phyloP scores from a whole-genome alignment of 495 filamentous ascomycete genomes.

The Cercophora sp. region DNA sequence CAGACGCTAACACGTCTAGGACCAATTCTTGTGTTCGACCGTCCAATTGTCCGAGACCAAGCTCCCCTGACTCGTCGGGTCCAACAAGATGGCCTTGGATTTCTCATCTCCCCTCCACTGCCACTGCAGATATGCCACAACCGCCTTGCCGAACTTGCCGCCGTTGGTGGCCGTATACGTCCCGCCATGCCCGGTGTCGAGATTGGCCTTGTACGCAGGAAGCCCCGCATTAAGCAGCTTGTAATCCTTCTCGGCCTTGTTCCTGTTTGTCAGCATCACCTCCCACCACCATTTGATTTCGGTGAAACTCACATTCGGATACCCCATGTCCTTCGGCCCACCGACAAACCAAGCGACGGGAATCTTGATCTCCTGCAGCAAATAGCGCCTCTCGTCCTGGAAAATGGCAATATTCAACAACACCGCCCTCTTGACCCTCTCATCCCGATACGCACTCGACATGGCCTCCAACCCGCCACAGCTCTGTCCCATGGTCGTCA shows the following conservation, averaged over 20 bases:
- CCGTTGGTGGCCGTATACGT: constrained; percentile 27
- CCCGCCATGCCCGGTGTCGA: constrained; percentile 31
- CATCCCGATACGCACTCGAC: constrained; percentile 19
- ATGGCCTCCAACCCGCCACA: constrained; percentile 32
- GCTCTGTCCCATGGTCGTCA: constrained; percentile 26
- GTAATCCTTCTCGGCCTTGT: constrained; percentile 32
- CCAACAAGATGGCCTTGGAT: constrained; percentile 20
- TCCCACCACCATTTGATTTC: not conserved
- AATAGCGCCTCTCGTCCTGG: constrained; percentile 18
- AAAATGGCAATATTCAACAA: constrained; percentile 29
- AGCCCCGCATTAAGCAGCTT: constrained; percentile 19
- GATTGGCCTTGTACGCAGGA: constrained; percentile 31
- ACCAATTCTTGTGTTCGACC: constrained; percentile 21
- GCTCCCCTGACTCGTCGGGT: constrained; percentile 20
- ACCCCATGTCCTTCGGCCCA: constrained; percentile 29
- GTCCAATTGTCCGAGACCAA: constrained; percentile 33
- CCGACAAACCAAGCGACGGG: constrained; percentile 26
- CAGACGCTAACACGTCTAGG: too few species aligned
- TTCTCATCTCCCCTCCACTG: constrained; percentile 20
- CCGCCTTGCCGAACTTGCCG: constrained; percentile 27
- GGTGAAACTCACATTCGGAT: constrained; percentile 23
- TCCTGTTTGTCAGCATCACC: not conserved
- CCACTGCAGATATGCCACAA: constrained; percentile 21
- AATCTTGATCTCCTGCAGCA: constrained; percentile 21
- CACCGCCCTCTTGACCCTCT: constrained; percentile 22